Conservation (phyloP, 2,329 filamentous ascomycete genomes). For the Aureobasidium sp. region DNA sequence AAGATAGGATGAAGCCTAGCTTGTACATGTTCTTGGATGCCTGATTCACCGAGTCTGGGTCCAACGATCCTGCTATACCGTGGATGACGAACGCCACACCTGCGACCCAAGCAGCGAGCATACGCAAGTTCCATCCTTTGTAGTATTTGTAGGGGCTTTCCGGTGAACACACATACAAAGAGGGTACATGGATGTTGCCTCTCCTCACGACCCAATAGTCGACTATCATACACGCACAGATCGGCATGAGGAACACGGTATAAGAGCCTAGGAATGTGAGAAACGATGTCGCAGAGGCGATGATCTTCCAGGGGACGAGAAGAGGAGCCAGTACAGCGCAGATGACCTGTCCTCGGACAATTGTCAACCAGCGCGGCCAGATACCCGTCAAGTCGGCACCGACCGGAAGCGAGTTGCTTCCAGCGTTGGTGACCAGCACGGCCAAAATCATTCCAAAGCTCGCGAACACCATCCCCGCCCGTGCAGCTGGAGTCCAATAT, state of each 20-base stretch:
- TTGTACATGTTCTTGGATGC: background rate
- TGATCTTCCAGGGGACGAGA: conserved; percentile 6
- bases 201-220: background rate
- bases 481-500: background rate
- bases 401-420: background rate
- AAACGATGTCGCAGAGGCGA: background rate
- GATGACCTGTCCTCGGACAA: background rate
- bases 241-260: background rate
- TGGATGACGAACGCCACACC: background rate
- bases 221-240: background rate
- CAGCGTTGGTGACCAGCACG: background rate
- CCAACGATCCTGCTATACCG: background rate
- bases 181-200: background rate
- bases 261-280: conserved; percentile 1
- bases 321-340: background rate
- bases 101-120: background rate
- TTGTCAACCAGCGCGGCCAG: conserved; percentile 1
- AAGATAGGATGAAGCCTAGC: background rate
- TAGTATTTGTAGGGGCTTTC: background rate
- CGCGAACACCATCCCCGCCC: background rate
- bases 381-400: background rate
- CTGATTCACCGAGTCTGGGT: background rate
- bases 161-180: background rate
- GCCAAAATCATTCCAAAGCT: conserved; percentile 1
- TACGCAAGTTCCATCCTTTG: conserved; percentile 3